phyloP scores from a whole-genome alignment of 108 stramenopile species.

The Skeletonema tropicum region DNA sequence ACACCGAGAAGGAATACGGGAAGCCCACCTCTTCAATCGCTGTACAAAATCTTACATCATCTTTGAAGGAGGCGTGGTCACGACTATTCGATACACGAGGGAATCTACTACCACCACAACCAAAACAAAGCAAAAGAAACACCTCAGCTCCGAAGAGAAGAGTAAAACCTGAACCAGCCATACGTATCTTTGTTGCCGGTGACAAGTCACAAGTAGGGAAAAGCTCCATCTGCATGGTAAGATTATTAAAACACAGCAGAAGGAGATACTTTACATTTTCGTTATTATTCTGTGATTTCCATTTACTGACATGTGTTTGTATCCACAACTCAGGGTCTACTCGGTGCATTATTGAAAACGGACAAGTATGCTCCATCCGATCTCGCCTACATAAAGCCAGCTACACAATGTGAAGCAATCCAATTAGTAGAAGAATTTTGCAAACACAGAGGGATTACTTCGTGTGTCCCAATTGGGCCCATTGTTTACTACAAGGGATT shows the following conservation, averaged over 20 bases:
- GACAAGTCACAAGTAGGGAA: constrained; percentile 94
- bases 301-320: neutral
- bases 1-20: neutral
- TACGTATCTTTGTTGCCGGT: constrained; percentile 85
- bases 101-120: constrained; percentile 13
- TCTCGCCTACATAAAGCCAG: constrained; percentile 97
- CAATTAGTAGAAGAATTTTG: constrained; percentile 92
- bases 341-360: constrained; percentile 44
- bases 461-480: constrained; percentile 87
- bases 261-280: neutral
- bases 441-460: constrained; percentile 72
- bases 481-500: constrained; percentile 97
- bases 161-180: constrained; percentile 22
- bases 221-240: constrained; percentile 88
- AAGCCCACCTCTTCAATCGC: neutral
- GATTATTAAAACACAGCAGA: constrained; percentile 67
- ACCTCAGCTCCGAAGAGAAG: neutral
- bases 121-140: constrained; percentile 1
- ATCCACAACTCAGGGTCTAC: constrained; percentile 18
- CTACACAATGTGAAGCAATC: constrained; percentile 93
- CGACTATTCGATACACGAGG: constrained; percentile 28
- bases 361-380: constrained; percentile 59
- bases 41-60: constrained; percentile 6
- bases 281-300: neutral
- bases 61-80: constrained; percentile 28